Conservation (phyloP, 306 rosid species). For the Macrotyloma uniflorum region DNA sequence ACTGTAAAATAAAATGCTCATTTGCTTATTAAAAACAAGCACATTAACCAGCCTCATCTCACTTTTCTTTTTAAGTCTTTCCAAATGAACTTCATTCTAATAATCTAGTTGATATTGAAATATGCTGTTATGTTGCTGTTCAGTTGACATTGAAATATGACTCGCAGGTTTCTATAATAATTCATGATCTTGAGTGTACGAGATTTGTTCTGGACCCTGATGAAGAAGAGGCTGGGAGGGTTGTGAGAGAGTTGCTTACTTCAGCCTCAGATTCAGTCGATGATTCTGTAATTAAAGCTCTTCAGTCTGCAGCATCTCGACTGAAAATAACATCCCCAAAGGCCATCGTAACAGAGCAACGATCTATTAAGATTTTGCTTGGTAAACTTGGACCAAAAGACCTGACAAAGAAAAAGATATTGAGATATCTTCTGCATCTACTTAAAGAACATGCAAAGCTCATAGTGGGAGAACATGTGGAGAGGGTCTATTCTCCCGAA, state of each 20-base stretch:
- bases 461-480: conserved; percentile 51
- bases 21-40: neutral
- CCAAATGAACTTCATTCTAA: conserved; percentile 14
- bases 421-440: conserved; percentile 61
- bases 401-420: conserved; percentile 51
- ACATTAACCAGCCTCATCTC: neutral
- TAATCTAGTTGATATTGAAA: conserved; percentile 36
- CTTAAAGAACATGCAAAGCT: conserved; percentile 60
- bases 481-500: conserved; percentile 34
- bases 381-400: conserved; percentile 60
- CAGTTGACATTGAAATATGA: conserved; percentile 35
- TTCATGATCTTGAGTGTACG: conserved; percentile 64
- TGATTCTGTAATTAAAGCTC: conserved; percentile 58
- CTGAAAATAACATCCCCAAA: conserved; percentile 65
- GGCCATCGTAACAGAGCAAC: conserved; percentile 61
- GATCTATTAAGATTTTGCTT: conserved; percentile 66
- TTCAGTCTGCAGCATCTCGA: conserved; percentile 70
- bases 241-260: conserved; percentile 55
- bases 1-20: neutral
- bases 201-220: conserved; percentile 59
- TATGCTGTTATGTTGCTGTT: neutral
- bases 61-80: neutral
- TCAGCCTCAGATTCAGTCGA: conserved; percentile 55
- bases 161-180: conserved; percentile 75
- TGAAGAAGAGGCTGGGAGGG: conserved; percentile 84